Evolutionary conservation across 1,139 yeast genomes (phyloP), one percentile per base, ranked within the genome.

Genomic region (Kurtzmaniella natalensis): DNA sequence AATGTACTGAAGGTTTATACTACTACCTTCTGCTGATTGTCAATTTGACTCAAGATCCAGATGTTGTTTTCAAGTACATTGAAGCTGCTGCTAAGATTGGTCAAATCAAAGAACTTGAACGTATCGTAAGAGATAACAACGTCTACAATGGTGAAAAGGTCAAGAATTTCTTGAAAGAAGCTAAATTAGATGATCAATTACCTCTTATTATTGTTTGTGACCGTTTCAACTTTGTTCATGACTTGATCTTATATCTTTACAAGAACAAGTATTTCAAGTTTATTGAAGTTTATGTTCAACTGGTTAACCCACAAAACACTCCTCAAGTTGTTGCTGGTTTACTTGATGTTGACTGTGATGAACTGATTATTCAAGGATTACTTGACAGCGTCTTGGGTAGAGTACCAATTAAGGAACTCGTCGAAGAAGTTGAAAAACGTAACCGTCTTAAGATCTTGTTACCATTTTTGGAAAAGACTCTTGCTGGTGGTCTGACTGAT

Each of bases 201-300:
- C 98, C 99, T 32, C 77, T 92, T 62, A 88, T 94, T 47, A 85
- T 94, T 61, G 96, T 92, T 30, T 89, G 97, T 66, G 97, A 92
- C 67, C 78, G 96, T 55, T 87, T 74, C 64, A 74, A 82, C 59
- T 92, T 80, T 59, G 89, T 92, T 38, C 97, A 92, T 58, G 99
- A 92, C 60, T 76, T 92, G 67, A 81, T 92, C 38, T 74, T 92
- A 54, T 92, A 85, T 64, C 74, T 92, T 58, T 92, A 92, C 80
- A 92, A 92, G 68, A 85, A 89, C 62, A 92, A 89, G 61, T 89
- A 80, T 64, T 85, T 88, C 77, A 87, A 92, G 61, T 92, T 89
- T 49, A 92, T 92, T 61, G 97, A 92, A 64, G 95, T 92, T 34
- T 92, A 92, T 52, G 98, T 94, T 37, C 97, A 92, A 67, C 94